phyloP scores from a whole-genome alignment of 495 filamentous ascomycete genomes.

The Hyaloscypha bicolor region DNA sequence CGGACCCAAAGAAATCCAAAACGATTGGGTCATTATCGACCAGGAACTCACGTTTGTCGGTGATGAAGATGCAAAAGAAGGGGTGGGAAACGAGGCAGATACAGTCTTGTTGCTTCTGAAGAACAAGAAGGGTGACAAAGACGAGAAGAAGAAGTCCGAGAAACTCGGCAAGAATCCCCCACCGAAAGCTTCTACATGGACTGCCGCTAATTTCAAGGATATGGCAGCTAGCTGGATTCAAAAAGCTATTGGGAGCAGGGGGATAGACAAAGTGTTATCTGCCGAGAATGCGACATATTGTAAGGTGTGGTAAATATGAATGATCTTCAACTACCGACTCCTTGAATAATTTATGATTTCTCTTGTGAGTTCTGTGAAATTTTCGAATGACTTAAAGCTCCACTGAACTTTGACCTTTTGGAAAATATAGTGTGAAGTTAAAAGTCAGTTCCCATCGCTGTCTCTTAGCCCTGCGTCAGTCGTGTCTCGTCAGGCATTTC shows the following conservation, averaged over 20 bases:
- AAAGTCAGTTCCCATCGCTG: too few relatives aligned
- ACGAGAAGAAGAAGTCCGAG: background rate
- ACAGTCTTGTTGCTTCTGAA: background rate
- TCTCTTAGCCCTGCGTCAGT: too few relatives aligned
- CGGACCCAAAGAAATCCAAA: background rate
- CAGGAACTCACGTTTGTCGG: background rate
- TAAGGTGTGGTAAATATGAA: too few relatives aligned
- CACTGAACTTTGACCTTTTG: too few relatives aligned
- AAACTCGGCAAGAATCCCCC: background rate
- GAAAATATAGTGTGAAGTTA: too few relatives aligned
- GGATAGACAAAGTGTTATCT: background rate
- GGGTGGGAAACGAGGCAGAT: background rate
- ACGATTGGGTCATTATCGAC: background rate
- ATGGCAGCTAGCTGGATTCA: background rate
- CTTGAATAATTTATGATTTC: too few relatives aligned
- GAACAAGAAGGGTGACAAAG: background rate
- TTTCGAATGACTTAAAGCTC: too few relatives aligned
- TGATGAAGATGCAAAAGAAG: background rate
- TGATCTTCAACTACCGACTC: too few relatives aligned
- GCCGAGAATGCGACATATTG: too few relatives aligned
- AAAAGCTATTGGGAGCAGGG: background rate
- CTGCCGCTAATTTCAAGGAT: background rate
- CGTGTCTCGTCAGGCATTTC: too few relatives aligned
- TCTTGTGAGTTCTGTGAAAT: too few relatives aligned
- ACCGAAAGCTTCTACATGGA: background rate